Conservation (phyloP, 371 early-diverging fungal genomes). For the Globomyces sp. region DNA sequence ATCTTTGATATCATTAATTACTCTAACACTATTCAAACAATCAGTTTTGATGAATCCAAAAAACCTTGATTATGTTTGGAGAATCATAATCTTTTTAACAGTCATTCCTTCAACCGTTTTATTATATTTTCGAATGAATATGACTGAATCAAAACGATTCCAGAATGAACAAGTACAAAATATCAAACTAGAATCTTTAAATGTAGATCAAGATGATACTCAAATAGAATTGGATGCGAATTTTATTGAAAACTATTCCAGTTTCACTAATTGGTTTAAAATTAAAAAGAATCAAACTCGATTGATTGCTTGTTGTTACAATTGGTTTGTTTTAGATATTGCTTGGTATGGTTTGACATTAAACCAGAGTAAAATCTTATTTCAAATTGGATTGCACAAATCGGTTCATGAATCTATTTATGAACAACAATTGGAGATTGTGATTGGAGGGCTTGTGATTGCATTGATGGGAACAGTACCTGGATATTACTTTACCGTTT, state of each 20-base stretch:
- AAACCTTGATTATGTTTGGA: conserved; percentile 80
- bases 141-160: conserved; percentile 61
- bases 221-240: no score
- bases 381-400: conserved; percentile 61
- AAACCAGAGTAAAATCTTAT: conserved; percentile 71
- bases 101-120: conserved; percentile 71
- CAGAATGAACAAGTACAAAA: background rate
- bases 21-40: conserved; percentile 63
- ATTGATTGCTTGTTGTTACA: conserved; percentile 62
- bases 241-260: background rate
- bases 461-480: conserved; percentile 77
- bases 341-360: conserved; percentile 84
- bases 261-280: background rate
- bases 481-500: conserved; percentile 83
- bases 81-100: conserved; percentile 66
- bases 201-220: background rate
- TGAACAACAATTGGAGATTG: conserved; percentile 3
- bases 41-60: conserved; percentile 53
- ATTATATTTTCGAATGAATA: conserved; percentile 76
- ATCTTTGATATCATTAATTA: conserved; percentile 63
- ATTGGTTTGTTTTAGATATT: conserved; percentile 73
- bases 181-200: background rate
- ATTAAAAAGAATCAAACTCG: background rate
- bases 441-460: conserved; percentile 55
- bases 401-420: background rate